Base-by-base conservation (phyloP, 2,329 filamentous ascomycete species). In the Thelonectria olida region DNA sequence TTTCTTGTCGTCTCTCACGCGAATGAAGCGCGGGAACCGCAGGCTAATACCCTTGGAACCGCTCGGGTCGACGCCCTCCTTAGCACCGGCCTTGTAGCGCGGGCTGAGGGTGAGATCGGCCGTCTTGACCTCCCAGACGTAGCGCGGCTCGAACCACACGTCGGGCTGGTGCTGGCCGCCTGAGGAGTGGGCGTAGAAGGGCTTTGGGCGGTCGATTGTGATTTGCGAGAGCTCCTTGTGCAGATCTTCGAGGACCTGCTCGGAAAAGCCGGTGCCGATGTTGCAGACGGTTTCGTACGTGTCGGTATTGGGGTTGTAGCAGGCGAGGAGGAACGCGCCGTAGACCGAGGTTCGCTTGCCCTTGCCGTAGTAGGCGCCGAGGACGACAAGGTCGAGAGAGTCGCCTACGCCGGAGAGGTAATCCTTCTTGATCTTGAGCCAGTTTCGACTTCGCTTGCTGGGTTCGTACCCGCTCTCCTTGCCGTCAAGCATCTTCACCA, bases 371-470 rank as follows among this genome's bases (percentile, higher is more conserved):
- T 99, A 99, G 13, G 95, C 96, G 25, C 96, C 96, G 0, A 99
- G 82, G 1, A 99, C 96, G 31, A 99, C 96, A 3, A 99, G 90
- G 73, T 99, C 96, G 20, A 99, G 90, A 2, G 94, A 97, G 79
- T 99, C 96, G 52, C 96, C 96, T 2, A 97, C 89, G 53, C 95
- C 95, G 6, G 92, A 85, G 57, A 99, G 92, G 76, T 99, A 99
- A 74, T 99, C 96, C 75, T 99, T 99, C 79, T 99, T 99, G 79
- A 98, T 91, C 90, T 99, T 99, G 67, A 99, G 90, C 96, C 96
- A 99, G 74, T 99, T 99, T 61, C 96, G 92, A 78, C 92, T 97
- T 66, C 96, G 90, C 76, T 97, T 97, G 72, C 92, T 97, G 19
- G 96, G 96, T 79, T 98, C 95, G 75, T 99, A 99, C 70, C 92